A percentile compares a stretch with the other conserved stretches of the same genome.
phyloP scores from a whole-genome alignment of 2,329 filamentous ascomycete species.

The Stemphylium beticola region DNA sequence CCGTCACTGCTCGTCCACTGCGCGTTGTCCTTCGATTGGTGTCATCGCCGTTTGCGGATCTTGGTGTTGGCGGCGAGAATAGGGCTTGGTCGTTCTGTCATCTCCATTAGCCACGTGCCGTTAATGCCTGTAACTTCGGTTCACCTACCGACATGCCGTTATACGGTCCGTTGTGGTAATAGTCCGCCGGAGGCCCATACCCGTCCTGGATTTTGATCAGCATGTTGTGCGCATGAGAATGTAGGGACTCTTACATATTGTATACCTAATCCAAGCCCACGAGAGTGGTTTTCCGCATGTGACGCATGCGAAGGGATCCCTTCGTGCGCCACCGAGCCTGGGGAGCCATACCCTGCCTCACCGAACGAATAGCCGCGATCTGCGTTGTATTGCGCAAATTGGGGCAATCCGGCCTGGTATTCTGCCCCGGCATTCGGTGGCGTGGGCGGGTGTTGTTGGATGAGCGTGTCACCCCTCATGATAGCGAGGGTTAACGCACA shows the following conservation, averaged over 20 bases:
- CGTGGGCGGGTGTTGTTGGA: slow-evolving; percentile 47
- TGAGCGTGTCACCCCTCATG: slow-evolving; percentile 45
- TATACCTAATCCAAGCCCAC: slow-evolving; percentile 35
- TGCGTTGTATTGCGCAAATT: slow-evolving; percentile 53
- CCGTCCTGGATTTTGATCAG: slow-evolving; percentile 39
- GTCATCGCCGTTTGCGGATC: slow-evolving; percentile 51
- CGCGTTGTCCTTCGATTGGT: slow-evolving; percentile 48
- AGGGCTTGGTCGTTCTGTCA: slow-evolving; percentile 34
- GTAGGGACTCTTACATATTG: slow-evolving; percentile 39
- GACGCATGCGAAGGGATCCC: slow-evolving; percentile 36
- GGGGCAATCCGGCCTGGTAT: slow-evolving; percentile 48
- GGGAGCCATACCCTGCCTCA: slow-evolving; percentile 39
- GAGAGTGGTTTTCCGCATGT: slow-evolving; percentile 31
- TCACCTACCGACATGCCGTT: slow-evolving; percentile 34
- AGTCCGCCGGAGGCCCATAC: slow-evolving; percentile 36
- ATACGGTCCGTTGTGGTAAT: slow-evolving; percentile 37
- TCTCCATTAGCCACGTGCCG: slow-evolving; percentile 22
- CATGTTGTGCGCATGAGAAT: slow-evolving; percentile 11
- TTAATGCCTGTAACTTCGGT: neutral
- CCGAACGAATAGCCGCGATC: slow-evolving; percentile 48
- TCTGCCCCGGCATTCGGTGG: slow-evolving; percentile 42
- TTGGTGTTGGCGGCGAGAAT: slow-evolving; percentile 53
- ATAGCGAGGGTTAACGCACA: slow-evolving; percentile 18
- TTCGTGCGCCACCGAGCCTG: slow-evolving; percentile 35
- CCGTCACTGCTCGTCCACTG: slow-evolving; percentile 36